These are phyloP conservation scores for Dactylellina parvicollis DNA, from an alignment of 2,329 filamentous ascomycete genomes.

Conservation along the genomic window DNA sequence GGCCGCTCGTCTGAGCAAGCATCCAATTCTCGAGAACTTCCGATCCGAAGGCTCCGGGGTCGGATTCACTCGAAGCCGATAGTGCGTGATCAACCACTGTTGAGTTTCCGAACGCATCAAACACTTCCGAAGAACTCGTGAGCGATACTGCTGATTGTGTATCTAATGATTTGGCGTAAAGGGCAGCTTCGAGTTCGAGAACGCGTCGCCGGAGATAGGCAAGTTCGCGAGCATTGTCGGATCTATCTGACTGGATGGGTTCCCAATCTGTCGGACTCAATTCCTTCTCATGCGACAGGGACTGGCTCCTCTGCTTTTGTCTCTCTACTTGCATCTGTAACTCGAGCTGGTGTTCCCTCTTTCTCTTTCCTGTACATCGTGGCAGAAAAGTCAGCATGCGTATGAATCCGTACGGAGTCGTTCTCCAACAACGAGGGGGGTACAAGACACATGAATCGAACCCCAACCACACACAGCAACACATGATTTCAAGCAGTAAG, in stretches of 20 bases:
- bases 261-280: slow-evolving; percentile 41
- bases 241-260: slow-evolving; percentile 31
- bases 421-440: not conserved
- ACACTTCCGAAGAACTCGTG: slow-evolving; percentile 28
- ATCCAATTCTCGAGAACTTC: slow-evolving; percentile 52
- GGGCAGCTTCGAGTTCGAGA: slow-evolving; percentile 38
- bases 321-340: slow-evolving; percentile 50
- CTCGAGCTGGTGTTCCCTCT: slow-evolving; percentile 50
- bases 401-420: not conserved
- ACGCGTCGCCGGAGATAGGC: slow-evolving; percentile 45
- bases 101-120: slow-evolving; percentile 44
- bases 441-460: not conserved
- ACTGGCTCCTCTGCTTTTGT: slow-evolving; percentile 36
- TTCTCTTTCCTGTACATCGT: slow-evolving; percentile 35
- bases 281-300: slow-evolving; percentile 30
- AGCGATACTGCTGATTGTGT: slow-evolving; percentile 38
- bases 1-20: slow-evolving; percentile 42
- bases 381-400: slow-evolving; percentile 4
- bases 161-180: slow-evolving; percentile 46
- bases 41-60: slow-evolving; percentile 45
- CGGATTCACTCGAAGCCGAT: slow-evolving; percentile 48
- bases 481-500: not conserved
- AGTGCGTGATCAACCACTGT: slow-evolving; percentile 41
- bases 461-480: slow-evolving; percentile 5
- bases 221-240: slow-evolving; percentile 44